A percentile compares a stretch with the other conserved stretches of the same genome.
Conservation (phyloP, 108 stramenopile genomes). For the Cylindrotheca closterium region DNA sequence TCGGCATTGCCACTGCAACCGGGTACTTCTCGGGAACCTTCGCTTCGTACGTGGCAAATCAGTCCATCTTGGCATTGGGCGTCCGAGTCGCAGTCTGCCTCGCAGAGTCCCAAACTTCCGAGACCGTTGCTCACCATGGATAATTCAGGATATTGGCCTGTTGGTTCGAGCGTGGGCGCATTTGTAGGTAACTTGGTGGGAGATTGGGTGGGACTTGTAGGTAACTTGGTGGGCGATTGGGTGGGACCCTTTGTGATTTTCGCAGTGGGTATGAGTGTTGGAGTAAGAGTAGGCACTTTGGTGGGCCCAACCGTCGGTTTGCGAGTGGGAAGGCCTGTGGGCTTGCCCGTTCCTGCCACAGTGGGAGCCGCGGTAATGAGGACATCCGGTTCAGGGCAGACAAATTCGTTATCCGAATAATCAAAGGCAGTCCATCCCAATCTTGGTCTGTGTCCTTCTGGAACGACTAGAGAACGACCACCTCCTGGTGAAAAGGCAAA, state of each 20-base stretch:
- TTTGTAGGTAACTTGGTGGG: neutral
- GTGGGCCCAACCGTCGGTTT: neutral
- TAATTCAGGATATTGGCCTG: neutral
- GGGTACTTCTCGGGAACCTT: conserved; percentile 10
- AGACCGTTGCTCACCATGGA: neutral
- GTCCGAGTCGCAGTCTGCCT: conserved; percentile 38
- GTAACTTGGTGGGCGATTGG: neutral
- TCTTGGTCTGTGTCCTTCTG: conserved; percentile 7
- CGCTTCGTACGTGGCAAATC: conserved; percentile 25
- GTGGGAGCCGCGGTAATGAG: neutral
- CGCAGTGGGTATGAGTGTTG: neutral
- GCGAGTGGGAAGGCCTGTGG: neutral
- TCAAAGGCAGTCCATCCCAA: neutral
- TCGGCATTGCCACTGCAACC: conserved; percentile 23
- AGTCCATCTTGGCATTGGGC: conserved; percentile 20
- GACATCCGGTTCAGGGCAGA: neutral
- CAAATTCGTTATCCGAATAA: neutral
- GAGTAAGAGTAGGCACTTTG: neutral
- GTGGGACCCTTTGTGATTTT: neutral
- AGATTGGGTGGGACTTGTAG: neutral
- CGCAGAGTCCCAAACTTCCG: conserved; percentile 19
- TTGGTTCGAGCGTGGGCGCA: neutral
- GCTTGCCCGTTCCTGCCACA: neutral
- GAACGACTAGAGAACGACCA: neutral
- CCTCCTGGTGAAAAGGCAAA: neutral